phyloP scores from a whole-genome alignment of 768 basidiomycete species.

The Amanita subjunquillea region DNA sequence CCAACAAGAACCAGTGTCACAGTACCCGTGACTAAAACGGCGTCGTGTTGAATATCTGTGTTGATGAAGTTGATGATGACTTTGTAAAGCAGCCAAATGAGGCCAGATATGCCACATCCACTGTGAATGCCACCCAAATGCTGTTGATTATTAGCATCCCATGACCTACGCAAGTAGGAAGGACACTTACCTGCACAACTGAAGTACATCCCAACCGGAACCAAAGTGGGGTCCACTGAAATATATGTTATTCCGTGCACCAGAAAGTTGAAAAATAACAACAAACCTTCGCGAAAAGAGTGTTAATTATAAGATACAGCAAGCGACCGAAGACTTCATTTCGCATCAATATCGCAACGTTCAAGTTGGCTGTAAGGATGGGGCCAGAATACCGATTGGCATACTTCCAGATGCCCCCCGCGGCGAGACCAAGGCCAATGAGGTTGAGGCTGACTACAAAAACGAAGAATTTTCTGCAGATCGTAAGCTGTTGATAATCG shows the following conservation, averaged over 20 bases:
- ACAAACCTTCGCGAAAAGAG: conserved; percentile 56
- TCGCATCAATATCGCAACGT: conserved; percentile 62
- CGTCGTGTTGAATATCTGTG: conserved; percentile 38
- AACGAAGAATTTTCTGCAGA: conserved; percentile 57
- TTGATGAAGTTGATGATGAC: conserved; percentile 45
- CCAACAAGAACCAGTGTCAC: conserved; percentile 47
- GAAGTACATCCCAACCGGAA: conserved; percentile 68
- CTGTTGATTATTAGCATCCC: conserved; percentile 18
- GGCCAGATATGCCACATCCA: conserved; percentile 63
- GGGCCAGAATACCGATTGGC: conserved; percentile 50
- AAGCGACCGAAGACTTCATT: conserved; percentile 71
- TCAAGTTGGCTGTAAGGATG: conserved; percentile 62
- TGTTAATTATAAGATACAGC: conserved; percentile 58
- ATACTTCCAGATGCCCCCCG: conserved; percentile 57
- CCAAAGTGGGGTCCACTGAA: conserved; percentile 64
- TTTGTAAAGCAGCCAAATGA: conserved; percentile 59
- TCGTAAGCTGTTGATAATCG: neutral
- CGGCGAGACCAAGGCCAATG: conserved; percentile 50
- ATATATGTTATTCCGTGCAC: conserved; percentile 6
- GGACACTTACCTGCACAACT: conserved; percentile 43
- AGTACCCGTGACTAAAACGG: conserved; percentile 52
- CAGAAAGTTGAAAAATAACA: neutral
- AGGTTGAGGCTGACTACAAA: conserved; percentile 52
- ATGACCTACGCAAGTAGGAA: neutral
- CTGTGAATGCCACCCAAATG: conserved; percentile 78